Base-by-base conservation (phyloP, 257 asterid species). In the Solanum microdontum region DNA sequence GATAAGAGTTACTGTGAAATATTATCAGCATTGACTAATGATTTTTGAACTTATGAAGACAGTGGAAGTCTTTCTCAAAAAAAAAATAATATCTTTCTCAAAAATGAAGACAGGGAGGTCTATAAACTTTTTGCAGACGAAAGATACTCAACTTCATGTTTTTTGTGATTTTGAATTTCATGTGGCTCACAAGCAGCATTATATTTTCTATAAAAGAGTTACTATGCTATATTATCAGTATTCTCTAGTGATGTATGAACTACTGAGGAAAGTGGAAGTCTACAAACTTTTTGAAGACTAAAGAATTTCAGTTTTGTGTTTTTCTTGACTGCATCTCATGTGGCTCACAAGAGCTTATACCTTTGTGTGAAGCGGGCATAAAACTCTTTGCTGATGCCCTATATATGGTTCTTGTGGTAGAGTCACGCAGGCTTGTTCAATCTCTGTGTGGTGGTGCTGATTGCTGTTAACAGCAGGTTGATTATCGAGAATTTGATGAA, bases 341-440 rank as follows among this genome's bases (percentile, higher is more conserved):
- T 80, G 39, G 84, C 68, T 45, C 84, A 80, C 84, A 26, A 80
- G 68, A 15, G 17, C 40, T 80, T 15, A 30, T 80, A 80, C 7
- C 58, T 45, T 48, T 45, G 26, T 17, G 17, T 48, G 10, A 80
- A 80, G 68, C 6, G 40, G 19, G 39, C 68, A 17, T 45, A 45
- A 2, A 26, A 8, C 28, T 45, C 85, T 80, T 45, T 80, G 14
- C 68, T 80, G 62, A 45, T 2, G 1, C 40, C 26, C 85, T 5
- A 80, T 80, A 60, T 86, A 32, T 86, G 72, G 10, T 33, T 93
- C 87, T 88, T 89, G 76, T 91, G 91, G 87, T 98, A 97, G 99
- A 97, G 99, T 93, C 99, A 97, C 88, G 99, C 99, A 70, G 99
- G 99, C 84, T 97, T 97, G 62, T 94, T 97, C 95, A 97, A 97